Base-by-base conservation (phyloP, 495 filamentous ascomycete genomes). In the Cetradonia linearis region DNA sequence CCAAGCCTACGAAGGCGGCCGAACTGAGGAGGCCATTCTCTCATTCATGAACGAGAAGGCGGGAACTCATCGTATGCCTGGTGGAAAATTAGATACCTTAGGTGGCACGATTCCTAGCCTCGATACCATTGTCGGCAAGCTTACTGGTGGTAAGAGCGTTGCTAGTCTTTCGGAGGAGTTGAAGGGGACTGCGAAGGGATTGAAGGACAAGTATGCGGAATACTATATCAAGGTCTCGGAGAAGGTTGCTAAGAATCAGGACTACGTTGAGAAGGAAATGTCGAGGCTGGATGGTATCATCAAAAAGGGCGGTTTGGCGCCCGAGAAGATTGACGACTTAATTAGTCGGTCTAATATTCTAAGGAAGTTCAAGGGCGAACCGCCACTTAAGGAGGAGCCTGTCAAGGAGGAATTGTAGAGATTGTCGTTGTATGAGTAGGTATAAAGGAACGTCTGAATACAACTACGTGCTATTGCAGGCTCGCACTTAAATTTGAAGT, bases 191-290 rank as follows among this genome's bases (percentile, higher is more conserved):
- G 86, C 84, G 33, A 76, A 78, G 68, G 76, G 71, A 49, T 71
- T 91, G 28, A 82, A 84, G 74, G 83, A 89, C 65, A 88, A 88
- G 78, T 94, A 89, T 70, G 88, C 87, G n/a, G 76, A 86, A 72
- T 97, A 97, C 81, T 98, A 98, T 70, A 75, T 93, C 70, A 87
- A 87, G 68, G 94, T 95, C 36, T 82, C 92, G 34, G 79, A 86
- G 65, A 98, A 96, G 83, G 71, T 95, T 44, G 73, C 72, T 69
- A 76, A 86, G 73, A 92, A 85, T 70, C 75, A 84, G 61, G 83
- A 78, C 28, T 96, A 91, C 69, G 88, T 83, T 28, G 75, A 81
- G 65, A 97, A 96, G 83, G 93, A 98, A 80, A 73, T 91, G 38
- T 78, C 80, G 62, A 82, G 93, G 53, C 74, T 98, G 64, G 76